Percentiles rank a stretch among this genome's conserved stretches.
phyloP scores from a whole-genome alignment of 306 rosid species.

The Quercus agrifolia region DNA sequence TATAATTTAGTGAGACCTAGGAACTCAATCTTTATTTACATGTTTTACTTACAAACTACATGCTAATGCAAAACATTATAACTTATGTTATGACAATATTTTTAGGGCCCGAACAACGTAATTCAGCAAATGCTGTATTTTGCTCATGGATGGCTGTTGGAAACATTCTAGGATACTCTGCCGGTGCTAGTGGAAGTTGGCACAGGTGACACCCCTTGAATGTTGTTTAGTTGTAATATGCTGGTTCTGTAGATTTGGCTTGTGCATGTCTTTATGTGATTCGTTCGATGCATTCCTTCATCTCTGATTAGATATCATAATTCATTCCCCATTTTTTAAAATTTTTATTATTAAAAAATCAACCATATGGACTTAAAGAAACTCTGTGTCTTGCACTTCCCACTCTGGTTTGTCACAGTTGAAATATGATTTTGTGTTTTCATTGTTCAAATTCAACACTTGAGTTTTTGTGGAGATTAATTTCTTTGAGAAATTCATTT shows the following conservation, averaged over 20 bases:
- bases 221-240: constrained; percentile 12
- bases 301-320: not conserved
- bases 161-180: constrained; percentile 90
- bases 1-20: constrained; percentile 12
- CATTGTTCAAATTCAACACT: constrained; percentile 1
- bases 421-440: not conserved
- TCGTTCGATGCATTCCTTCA: not conserved
- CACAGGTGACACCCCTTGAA: constrained; percentile 53
- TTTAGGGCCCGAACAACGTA: constrained; percentile 90
- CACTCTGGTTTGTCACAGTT: not conserved
- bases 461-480: constrained; percentile 15
- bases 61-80: constrained; percentile 6
- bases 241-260: constrained; percentile 14
- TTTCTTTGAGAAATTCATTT: constrained; percentile 18
- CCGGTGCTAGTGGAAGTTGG: constrained; percentile 98
- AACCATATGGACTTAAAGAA: not conserved
- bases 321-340: not conserved
- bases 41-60: not conserved
- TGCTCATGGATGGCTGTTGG: constrained; percentile 99
- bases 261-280: not conserved
- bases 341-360: not conserved
- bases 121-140: constrained; percentile 88
- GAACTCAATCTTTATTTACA: constrained; percentile 9
- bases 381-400: constrained; percentile 2
- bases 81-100: constrained; percentile 6